These are phyloP conservation scores for Coemansia sp. DNA, from an alignment of 192 early-diverging fungal species.

Conservation along the genomic window DNA sequence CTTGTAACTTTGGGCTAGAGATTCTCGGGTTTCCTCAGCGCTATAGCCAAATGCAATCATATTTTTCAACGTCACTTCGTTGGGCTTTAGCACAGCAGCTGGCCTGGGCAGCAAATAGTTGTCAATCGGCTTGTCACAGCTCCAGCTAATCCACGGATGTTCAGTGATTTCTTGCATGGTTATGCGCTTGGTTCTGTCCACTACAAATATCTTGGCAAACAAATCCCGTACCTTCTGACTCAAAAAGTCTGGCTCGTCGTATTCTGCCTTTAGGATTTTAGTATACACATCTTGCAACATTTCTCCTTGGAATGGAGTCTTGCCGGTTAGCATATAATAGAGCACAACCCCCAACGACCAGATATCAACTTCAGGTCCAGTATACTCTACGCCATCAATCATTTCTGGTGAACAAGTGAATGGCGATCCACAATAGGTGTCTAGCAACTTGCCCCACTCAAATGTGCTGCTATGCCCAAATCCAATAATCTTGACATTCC, in stretches of 20 bases:
- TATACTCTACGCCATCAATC: neutral
- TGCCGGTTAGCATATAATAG: slow-evolving; percentile 2
- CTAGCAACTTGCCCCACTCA: slow-evolving; percentile 2
- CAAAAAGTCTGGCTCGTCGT: slow-evolving; percentile 59
- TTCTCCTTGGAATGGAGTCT: slow-evolving; percentile 22
- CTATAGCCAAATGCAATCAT: slow-evolving; percentile 37
- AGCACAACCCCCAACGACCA: slow-evolving; percentile 1
- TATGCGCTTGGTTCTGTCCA: slow-evolving; percentile 65
- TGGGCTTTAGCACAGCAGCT: slow-evolving; percentile 34
- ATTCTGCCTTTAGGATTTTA: slow-evolving; percentile 70
- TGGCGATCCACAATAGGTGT: neutral
- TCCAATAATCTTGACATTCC: neutral
- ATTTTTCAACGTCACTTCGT: slow-evolving; percentile 37
- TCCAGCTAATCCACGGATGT: slow-evolving; percentile 75
- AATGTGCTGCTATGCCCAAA: neutral
- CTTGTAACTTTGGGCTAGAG: slow-evolving; percentile 32
- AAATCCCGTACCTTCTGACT: slow-evolving; percentile 58
- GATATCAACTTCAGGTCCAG: slow-evolving; percentile 8
- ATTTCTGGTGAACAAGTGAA: slow-evolving; percentile 3
- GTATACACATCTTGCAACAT: slow-evolving; percentile 77
- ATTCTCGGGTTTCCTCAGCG: slow-evolving; percentile 15
- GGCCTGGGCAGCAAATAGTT: slow-evolving; percentile 62
- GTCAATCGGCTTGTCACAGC: slow-evolving; percentile 58
- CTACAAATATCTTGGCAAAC: slow-evolving; percentile 67
- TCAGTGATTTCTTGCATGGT: slow-evolving; percentile 64